phyloP scores from a whole-genome alignment of 371 early-diverging fungal species.

The Mucor saturninus region DNA sequence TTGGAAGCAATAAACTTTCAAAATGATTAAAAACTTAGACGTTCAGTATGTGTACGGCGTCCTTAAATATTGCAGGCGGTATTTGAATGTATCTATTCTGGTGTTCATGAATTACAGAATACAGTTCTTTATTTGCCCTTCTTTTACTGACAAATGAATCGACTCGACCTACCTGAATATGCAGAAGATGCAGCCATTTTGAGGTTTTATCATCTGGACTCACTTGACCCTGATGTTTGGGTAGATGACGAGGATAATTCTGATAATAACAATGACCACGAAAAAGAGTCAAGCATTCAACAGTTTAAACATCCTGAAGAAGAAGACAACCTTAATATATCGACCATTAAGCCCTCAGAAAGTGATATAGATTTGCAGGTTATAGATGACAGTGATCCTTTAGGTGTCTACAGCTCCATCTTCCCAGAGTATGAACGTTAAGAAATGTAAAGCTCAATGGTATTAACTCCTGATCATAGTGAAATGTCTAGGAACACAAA shows the following conservation, averaged over 20 bases:
- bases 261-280: slow-evolving; percentile 22
- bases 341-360: slow-evolving; percentile 25
- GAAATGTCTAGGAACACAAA: slow-evolving; percentile 40
- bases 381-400: slow-evolving; percentile 50
- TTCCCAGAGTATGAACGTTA: slow-evolving; percentile 45
- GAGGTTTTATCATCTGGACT: slow-evolving; percentile 50
- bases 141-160: slow-evolving; percentile 18
- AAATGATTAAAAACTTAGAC: no score
- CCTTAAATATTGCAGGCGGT: no score
- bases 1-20: no score
- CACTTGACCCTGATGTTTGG: slow-evolving; percentile 53
- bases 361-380: slow-evolving; percentile 43
- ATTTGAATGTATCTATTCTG: neutral
- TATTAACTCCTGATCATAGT: slow-evolving; percentile 15
- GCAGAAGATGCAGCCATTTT: slow-evolving; percentile 59
- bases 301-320: slow-evolving; percentile 45
- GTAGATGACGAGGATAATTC: slow-evolving; percentile 37
- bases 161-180: slow-evolving; percentile 43
- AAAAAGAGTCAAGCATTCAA: slow-evolving; percentile 39
- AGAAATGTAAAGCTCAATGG: neutral
- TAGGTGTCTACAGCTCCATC: slow-evolving; percentile 48
- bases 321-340: slow-evolving; percentile 12
- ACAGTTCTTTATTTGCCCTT: neutral
- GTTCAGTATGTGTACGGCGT: no score
- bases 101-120: neutral